A percentile compares a stretch with the other conserved stretches of the same genome.
Conservation (phyloP, 441 rosid genomes). For the Gossypium gossypioides region DNA sequence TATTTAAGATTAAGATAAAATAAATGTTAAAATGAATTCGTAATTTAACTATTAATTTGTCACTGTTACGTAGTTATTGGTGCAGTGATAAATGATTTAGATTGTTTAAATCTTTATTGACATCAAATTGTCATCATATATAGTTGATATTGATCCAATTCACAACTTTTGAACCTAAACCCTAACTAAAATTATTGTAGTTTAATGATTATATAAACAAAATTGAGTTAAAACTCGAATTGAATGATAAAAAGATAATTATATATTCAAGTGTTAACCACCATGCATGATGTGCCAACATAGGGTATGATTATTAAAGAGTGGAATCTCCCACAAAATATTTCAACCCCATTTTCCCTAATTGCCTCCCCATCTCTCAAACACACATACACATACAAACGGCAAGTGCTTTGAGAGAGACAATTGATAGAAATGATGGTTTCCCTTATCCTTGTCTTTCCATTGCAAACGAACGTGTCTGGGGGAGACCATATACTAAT, state of each 20-base stretch:
- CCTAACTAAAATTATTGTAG: not conserved
- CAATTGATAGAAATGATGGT: constrained; percentile 6
- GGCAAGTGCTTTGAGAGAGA: not conserved
- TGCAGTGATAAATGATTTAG: too few relatives aligned
- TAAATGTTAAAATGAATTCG: not conserved
- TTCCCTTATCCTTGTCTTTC: constrained; percentile 2
- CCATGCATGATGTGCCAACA: not conserved
- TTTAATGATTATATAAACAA: not conserved
- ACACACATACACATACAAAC: not conserved
- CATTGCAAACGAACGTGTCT: not conserved
- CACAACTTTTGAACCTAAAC: not conserved
- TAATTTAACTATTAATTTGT: not conserved
- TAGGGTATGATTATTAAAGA: not conserved
- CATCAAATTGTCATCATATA: not conserved
- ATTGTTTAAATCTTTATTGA: not conserved
- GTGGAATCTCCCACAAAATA: not conserved
- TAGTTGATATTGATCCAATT: not conserved
- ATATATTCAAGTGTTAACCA: not conserved
- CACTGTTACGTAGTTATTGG: not conserved
- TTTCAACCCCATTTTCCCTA: not conserved
- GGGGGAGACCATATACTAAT: not conserved
- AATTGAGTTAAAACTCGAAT: not conserved
- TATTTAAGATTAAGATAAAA: not conserved
- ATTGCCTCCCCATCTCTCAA: not conserved
- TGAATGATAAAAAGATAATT: not conserved